phyloP scores from a whole-genome alignment of 139 green algal genomes.

The Volvox reticuliferus region DNA sequence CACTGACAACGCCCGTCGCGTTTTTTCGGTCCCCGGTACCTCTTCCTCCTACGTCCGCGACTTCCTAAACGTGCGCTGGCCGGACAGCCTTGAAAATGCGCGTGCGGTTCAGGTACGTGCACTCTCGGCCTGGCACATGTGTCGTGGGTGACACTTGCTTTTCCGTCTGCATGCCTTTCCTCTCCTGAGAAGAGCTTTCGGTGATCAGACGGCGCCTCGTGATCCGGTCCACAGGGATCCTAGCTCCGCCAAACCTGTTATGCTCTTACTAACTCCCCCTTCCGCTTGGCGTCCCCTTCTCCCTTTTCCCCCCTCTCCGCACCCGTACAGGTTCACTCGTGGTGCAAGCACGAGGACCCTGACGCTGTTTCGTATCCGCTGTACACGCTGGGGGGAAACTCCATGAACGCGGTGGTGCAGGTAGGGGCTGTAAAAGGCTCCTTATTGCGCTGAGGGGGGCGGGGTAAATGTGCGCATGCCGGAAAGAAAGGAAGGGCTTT shows the following conservation, averaged over 20 bases:
- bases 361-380: background rate
- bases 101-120: background rate
- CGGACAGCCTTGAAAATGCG: background rate
- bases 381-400: background rate
- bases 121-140: too few relatives aligned
- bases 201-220: too few relatives aligned
- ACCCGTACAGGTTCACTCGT: background rate
- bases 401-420: conserved; percentile 2
- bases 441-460: too few relatives aligned
- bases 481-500: too few relatives aligned
- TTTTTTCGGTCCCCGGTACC: background rate
- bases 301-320: background rate
- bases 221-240: too few relatives aligned
- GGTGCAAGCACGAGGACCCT: conserved; percentile 15
- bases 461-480: too few relatives aligned
- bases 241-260: too few relatives aligned
- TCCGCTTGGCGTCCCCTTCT: too few relatives aligned
- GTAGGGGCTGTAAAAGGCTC: background rate
- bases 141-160: too few relatives aligned
- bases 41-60: background rate
- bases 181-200: too few relatives aligned
- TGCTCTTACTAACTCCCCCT: too few relatives aligned
- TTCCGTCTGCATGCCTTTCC: too few relatives aligned
- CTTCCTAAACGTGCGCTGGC: background rate
- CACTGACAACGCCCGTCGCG: background rate